Evolutionary conservation across 768 basidiomycete genomes (phyloP).

Genomic region (Suillus paluster): DNA sequence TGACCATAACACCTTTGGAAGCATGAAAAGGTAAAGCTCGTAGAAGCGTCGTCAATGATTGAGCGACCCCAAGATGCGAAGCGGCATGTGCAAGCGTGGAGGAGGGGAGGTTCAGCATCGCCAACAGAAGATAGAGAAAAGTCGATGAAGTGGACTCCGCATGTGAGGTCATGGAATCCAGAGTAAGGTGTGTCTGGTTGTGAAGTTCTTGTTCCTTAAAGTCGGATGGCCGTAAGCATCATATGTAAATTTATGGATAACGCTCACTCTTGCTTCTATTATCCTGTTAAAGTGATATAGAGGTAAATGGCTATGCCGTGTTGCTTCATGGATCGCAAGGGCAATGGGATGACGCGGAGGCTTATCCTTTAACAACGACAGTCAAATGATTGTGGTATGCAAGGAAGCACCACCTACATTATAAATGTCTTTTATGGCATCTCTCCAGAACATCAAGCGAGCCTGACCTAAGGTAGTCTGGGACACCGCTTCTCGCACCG

Average conservation of each 20-base stretch:
- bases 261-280: conserved; percentile 78
- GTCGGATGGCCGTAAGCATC: conserved; percentile 25
- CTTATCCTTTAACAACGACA: conserved; percentile 53
- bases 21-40: conserved; percentile 81
- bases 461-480: conserved; percentile 78
- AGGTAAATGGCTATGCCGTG: conserved; percentile 53
- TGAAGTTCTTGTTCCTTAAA: conserved; percentile 68
- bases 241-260: neutral
- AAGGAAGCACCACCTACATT: conserved; percentile 50
- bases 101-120: conserved; percentile 61
- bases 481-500: conserved; percentile 75
- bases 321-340: conserved; percentile 66
- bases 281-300: conserved; percentile 83
- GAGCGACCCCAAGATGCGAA: conserved; percentile 80
- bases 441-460: conserved; percentile 88
- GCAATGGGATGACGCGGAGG: conserved; percentile 84
- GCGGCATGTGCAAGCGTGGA: conserved; percentile 72
- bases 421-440: conserved; percentile 69
- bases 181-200: conserved; percentile 65
- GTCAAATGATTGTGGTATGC: conserved; percentile 12
- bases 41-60: conserved; percentile 71
- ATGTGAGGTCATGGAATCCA: conserved; percentile 69
- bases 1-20: conserved; percentile 68
- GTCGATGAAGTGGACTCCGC: conserved; percentile 84
- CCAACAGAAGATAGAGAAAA: conserved; percentile 75